phyloP scores from a whole-genome alignment of 345 rosid genomes.

The Syzygium grande region DNA sequence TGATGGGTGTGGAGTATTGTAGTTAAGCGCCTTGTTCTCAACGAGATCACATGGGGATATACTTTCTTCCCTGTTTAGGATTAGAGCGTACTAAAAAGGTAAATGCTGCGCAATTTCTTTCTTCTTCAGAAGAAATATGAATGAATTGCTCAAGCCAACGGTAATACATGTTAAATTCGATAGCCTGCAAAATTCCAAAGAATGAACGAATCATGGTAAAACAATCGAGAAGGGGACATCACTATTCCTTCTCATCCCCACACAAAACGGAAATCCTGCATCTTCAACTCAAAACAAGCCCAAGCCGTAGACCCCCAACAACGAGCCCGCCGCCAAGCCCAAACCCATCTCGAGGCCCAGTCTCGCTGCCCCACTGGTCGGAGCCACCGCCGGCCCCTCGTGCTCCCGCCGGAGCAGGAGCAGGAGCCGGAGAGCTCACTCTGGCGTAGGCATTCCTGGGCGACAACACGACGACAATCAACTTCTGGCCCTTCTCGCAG shows the following conservation, averaged over 20 bases:
- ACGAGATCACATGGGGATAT: not conserved
- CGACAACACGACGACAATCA: conserved; percentile 54
- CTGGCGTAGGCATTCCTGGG: conserved; percentile 15
- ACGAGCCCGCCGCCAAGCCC: not conserved
- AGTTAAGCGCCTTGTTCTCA: not conserved
- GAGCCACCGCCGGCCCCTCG: conserved; percentile 57
- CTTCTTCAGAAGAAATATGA: not conserved
- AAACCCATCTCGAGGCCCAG: conserved; percentile 9
- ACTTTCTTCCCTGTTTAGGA: not conserved
- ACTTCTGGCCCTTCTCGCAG: conserved; percentile 76
- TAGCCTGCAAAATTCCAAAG: not conserved
- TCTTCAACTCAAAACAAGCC: conserved; percentile 11
- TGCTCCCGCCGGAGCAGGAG: conserved; percentile 65
- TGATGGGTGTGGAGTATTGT: not conserved
- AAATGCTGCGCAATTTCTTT: not conserved
- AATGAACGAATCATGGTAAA: not conserved
- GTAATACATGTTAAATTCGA: not conserved
- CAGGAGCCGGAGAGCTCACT: conserved; percentile 60
- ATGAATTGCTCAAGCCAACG: not conserved
- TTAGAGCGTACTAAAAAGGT: not conserved
- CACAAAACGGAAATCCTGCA: not conserved
- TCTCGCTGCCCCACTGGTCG: conserved; percentile 32
- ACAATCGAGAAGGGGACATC: not conserved
- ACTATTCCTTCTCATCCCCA: not conserved
- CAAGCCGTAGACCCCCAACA: conserved; percentile 4